A percentile compares a stretch with the other conserved stretches of the same genome.
phyloP scores from a whole-genome alignment of 768 basidiomycete genomes.

The Hypsizygus marmoreus region DNA sequence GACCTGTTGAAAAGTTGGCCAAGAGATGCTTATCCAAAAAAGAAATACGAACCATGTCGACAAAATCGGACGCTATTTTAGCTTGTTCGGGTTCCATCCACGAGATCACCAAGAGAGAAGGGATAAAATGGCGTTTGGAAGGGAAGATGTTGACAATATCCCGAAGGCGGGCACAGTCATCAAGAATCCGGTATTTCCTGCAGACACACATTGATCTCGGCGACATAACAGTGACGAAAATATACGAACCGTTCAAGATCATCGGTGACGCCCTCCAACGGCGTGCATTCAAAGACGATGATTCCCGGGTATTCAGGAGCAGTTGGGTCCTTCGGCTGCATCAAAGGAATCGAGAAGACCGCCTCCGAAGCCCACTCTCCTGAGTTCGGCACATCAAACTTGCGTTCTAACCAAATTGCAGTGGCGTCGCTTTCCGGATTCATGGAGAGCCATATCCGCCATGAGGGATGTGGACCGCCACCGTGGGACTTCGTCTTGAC shows the following conservation, averaged over 20 bases:
- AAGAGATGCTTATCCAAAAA: slow-evolving; percentile 1
- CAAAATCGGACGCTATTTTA: slow-evolving; percentile 48
- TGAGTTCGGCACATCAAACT: slow-evolving; percentile 69
- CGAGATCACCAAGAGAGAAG: slow-evolving; percentile 59
- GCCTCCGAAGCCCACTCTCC: slow-evolving; percentile 62
- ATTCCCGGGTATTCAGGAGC: slow-evolving; percentile 57
- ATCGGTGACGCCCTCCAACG: slow-evolving; percentile 61
- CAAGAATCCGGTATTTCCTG: slow-evolving; percentile 71
- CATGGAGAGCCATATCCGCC: slow-evolving; percentile 74
- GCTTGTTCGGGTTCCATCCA: slow-evolving; percentile 55
- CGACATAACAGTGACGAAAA: slow-evolving; percentile 2
- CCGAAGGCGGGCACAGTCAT: slow-evolving; percentile 71
- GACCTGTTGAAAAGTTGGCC: slow-evolving; percentile 36
- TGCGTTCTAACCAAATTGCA: slow-evolving; percentile 78
- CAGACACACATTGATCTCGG: slow-evolving; percentile 1
- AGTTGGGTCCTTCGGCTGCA: slow-evolving; percentile 19
- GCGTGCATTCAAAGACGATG: slow-evolving; percentile 76
- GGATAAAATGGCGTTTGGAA: slow-evolving; percentile 56
- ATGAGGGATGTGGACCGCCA: slow-evolving; percentile 38
- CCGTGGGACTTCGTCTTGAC: slow-evolving; percentile 35
- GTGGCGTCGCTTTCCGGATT: slow-evolving; percentile 75
- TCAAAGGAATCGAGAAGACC: slow-evolving; percentile 62
- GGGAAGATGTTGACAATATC: slow-evolving; percentile 61
- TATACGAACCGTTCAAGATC: slow-evolving; percentile 62
- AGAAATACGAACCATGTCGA: slow-evolving; percentile 54